Evolutionary conservation across 768 basidiomycete genomes (phyloP), one percentile per base, ranked within the genome.

Genomic region (Mycena capillaripes): DNA sequence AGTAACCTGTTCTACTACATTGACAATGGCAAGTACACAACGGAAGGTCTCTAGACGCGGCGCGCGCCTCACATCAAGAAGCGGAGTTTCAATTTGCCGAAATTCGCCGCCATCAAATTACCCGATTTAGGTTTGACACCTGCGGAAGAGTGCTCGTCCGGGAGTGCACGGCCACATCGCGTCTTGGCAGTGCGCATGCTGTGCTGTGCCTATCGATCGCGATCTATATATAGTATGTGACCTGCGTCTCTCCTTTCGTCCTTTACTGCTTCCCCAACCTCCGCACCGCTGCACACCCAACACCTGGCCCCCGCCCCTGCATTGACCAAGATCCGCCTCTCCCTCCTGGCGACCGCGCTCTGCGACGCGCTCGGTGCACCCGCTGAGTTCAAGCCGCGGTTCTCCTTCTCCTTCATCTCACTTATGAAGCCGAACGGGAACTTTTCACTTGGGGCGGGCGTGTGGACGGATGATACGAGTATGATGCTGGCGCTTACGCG

Each of bases 401-500:
- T 82, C 69, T 75, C 81, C 21, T 86, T 86, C 78, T 75, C 80
- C 17, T 77, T 84, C 48, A 72, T 86, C 61, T 79, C 78, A 19
- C 67, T 76, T n/a, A 86, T 86, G 84, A 74, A 75, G 10, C 82
- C 82, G 19, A 87, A 86, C 74, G 36, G 76, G 2, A 84, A 81
- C 55, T 87, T 86, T 71, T 55, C 64, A 21, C 77, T 84, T 16
- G 78, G 78, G 0, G 75, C 82, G 9, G 86, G 86, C 6, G 80
- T 83, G 30, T 88, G 86, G 86, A 86, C 86, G 10, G 86, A 87
- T 77, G 86, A 87, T 71, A 87, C 86, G 1, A 85, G 84, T 42
- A 86, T 85, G 85, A 82, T 81, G 25, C 82, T 88, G 16, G 86
- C 85, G 65, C 80, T 88, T 23, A 84, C 86, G 11, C 78, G 79